phyloP scores from a whole-genome alignment of 148 eudicot genomes.

The Polygonum aviculare region DNA sequence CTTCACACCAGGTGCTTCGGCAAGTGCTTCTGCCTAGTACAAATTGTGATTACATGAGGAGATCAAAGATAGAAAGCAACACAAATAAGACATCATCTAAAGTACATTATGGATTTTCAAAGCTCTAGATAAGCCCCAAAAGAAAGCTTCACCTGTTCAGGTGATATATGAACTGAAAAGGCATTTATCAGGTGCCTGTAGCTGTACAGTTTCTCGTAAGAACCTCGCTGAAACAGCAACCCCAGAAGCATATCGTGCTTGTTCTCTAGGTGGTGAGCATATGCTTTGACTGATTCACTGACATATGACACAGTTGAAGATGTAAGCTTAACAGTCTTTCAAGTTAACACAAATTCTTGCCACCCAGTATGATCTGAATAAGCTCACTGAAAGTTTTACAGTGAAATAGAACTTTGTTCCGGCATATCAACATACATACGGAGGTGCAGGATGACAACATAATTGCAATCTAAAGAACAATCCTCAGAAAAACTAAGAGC shows the following conservation, averaged over 20 bases:
- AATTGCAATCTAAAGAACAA: constrained; percentile 2
- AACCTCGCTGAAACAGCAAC: constrained; percentile 60
- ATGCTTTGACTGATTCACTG: constrained; percentile 54
- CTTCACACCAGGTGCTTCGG: constrained; percentile 81
- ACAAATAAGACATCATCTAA: background rate
- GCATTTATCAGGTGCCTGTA: constrained; percentile 86
- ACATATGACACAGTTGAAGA: background rate
- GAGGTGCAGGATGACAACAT: background rate
- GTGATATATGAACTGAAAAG: constrained; percentile 77
- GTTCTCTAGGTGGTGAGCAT: constrained; percentile 79
- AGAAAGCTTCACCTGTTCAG: constrained; percentile 73
- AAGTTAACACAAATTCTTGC: background rate
- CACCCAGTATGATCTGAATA: background rate
- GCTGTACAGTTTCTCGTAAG: constrained; percentile 84
- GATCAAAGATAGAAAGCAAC: background rate
- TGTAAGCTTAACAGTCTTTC: background rate
- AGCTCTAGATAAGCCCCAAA: background rate
- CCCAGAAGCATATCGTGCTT: constrained; percentile 96
- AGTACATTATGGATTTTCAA: background rate
- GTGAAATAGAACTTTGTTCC: background rate
- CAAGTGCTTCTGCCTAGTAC: constrained; percentile 92
- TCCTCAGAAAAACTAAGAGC: background rate
- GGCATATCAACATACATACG: background rate
- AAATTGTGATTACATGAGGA: constrained; percentile 32
- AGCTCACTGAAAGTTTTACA: background rate